Evolutionary conservation across 495 filamentous ascomycete genomes (phyloP).

Genomic region (Lasiosphaeria ovina): DNA sequence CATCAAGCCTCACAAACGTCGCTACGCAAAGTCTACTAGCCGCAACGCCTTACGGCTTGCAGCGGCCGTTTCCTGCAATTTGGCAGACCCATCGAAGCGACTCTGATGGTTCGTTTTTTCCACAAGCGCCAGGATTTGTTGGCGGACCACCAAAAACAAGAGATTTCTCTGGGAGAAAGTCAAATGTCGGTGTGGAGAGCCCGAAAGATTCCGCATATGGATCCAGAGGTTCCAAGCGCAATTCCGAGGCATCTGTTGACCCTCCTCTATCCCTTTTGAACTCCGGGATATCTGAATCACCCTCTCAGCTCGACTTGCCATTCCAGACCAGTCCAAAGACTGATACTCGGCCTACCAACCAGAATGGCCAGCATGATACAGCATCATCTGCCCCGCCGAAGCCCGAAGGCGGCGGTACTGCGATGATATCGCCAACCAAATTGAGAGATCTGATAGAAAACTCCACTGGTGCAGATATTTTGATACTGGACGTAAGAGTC

Average conservation of each 20-base stretch:
- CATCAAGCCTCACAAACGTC: constrained; percentile 39
- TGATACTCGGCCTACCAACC: constrained; percentile 25
- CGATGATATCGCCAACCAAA: constrained; percentile 61
- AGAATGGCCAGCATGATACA: constrained; percentile 22
- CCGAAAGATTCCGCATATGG: constrained; percentile 46
- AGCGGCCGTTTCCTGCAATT: constrained; percentile 38
- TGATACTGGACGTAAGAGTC: constrained; percentile 87
- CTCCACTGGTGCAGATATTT: constrained; percentile 50
- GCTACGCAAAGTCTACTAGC: constrained; percentile 20
- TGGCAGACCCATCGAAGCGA: constrained; percentile 42
- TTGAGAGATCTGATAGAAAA: constrained; percentile 65
- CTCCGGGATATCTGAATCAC: constrained; percentile 36
- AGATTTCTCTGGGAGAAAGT: constrained; percentile 2
- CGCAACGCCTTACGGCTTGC: constrained; percentile 31
- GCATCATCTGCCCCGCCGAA: constrained; percentile 58
- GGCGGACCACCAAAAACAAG: constrained; percentile 11
- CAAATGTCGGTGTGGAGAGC: constrained; percentile 35
- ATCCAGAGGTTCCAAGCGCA: constrained; percentile 48
- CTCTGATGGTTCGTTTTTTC: constrained; percentile 28
- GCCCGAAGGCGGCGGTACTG: constrained; percentile 44
- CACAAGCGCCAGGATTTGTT: constrained; percentile 15
- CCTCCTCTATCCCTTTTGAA: constrained; percentile 33
- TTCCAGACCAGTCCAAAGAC: constrained; percentile 25
- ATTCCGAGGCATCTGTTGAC: constrained; percentile 43
- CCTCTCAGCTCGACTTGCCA: constrained; percentile 36